phyloP scores from a whole-genome alignment of 2,329 filamentous ascomycete species.

The Cytospora paraplurivora region DNA sequence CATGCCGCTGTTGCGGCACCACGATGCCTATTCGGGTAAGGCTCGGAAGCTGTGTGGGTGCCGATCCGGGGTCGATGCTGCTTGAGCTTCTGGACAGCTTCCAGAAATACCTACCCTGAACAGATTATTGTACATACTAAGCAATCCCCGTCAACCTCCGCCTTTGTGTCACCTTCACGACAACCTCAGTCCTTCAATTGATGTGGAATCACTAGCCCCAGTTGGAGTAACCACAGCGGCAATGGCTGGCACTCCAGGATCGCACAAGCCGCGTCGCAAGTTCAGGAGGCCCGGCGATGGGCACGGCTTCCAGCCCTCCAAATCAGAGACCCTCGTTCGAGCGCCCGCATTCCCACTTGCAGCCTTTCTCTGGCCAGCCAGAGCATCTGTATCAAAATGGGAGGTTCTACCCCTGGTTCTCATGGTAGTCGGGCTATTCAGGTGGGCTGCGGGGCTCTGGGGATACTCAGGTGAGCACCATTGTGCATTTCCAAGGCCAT shows the following conservation, averaged over 20 bases:
- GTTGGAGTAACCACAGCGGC: conserved; percentile 5
- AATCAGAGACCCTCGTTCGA: conserved; percentile 51
- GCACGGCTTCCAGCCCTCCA: conserved; percentile 34
- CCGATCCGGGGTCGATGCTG: conserved; percentile 23
- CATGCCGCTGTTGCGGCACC: conserved; percentile 10
- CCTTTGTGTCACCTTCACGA: neutral
- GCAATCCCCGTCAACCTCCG: neutral
- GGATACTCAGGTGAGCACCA: conserved; percentile 77
- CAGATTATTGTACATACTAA: neutral
- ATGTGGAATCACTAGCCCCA: neutral
- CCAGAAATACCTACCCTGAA: conserved; percentile 23
- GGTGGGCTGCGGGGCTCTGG: conserved; percentile 92
- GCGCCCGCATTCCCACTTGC: conserved; percentile 84
- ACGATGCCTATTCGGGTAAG: neutral
- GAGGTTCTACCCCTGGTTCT: conserved; percentile 83
- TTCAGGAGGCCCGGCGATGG: conserved; percentile 51
- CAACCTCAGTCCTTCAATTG: neutral
- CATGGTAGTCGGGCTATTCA: conserved; percentile 87
- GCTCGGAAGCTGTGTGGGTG: conserved; percentile 14
- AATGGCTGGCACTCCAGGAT: conserved; percentile 53
- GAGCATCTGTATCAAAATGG: conserved; percentile 86
- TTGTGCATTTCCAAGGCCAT: conserved; percentile 23
- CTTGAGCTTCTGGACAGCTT: conserved; percentile 27
- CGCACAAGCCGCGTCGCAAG: conserved; percentile 62
- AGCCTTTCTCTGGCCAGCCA: conserved; percentile 91